Conservation (phyloP, 2,329 filamentous ascomycete species). For the Moelleriella libera region DNA sequence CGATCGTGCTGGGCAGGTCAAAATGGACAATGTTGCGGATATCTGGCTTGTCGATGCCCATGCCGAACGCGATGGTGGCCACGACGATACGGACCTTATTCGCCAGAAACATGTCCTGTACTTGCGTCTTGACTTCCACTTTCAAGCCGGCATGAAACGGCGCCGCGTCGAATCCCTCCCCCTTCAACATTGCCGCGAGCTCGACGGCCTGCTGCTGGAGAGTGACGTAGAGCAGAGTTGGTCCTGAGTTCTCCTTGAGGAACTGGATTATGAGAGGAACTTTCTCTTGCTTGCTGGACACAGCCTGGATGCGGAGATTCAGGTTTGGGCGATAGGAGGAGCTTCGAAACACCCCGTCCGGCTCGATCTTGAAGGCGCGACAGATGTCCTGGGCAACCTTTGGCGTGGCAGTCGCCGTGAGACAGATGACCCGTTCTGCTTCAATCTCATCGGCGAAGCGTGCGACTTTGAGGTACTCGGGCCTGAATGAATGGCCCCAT, state of each 20-base stretch:
- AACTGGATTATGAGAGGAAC: slow-evolving; percentile 14
- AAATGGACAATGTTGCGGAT: slow-evolving; percentile 42
- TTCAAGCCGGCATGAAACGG: slow-evolving; percentile 38
- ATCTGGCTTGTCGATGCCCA: slow-evolving; percentile 43
- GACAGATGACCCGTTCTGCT: slow-evolving; percentile 43
- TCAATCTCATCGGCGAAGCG: slow-evolving; percentile 39
- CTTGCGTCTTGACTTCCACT: slow-evolving; percentile 23
- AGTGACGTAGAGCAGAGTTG: slow-evolving; percentile 48
- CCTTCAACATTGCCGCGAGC: slow-evolving; percentile 22
- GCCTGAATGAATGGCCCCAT: slow-evolving; percentile 27
- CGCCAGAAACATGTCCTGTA: slow-evolving; percentile 39
- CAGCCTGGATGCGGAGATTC: slow-evolving; percentile 33
- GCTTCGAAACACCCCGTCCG: slow-evolving; percentile 37
- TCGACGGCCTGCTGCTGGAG: slow-evolving; percentile 31
- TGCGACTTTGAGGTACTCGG: slow-evolving; percentile 21
- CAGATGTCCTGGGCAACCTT: slow-evolving; percentile 41
- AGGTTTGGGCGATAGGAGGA: slow-evolving; percentile 46
- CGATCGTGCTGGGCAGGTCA: slow-evolving; percentile 34
- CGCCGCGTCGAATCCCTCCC: slow-evolving; percentile 23
- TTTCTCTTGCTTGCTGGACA: slow-evolving; percentile 26
- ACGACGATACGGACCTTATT: slow-evolving; percentile 21
- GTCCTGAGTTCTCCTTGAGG: slow-evolving; percentile 32
- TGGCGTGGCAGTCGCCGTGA: slow-evolving; percentile 45
- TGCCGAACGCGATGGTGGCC: slow-evolving; percentile 44
- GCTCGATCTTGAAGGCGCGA: slow-evolving; percentile 32